These are phyloP conservation scores for Candida pseudocylindracea DNA, from an alignment of 1,139 yeast genomes.

Conservation along the genomic window DNA sequence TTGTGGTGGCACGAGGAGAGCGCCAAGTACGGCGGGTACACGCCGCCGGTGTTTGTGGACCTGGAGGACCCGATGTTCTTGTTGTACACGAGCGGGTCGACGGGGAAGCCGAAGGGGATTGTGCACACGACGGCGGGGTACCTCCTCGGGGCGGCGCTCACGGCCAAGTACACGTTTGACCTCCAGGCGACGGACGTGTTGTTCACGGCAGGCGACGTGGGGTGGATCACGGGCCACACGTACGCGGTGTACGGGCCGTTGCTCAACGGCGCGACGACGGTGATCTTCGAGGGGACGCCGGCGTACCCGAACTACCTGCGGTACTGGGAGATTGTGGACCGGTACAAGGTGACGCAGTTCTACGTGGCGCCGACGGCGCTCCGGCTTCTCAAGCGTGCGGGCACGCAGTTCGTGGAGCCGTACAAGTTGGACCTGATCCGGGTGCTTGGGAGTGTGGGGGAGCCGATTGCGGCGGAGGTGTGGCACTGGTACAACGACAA, in stretches of 20 bases:
- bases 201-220: conserved; percentile 76
- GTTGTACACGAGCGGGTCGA: conserved; percentile 46
- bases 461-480: conserved; percentile 81
- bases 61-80: conserved; percentile 43
- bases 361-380: conserved; percentile 85
- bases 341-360: conserved; percentile 59
- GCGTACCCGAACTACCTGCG: conserved; percentile 64
- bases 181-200: conserved; percentile 48
- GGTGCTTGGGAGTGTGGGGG: conserved; percentile 74
- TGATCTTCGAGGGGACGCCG: conserved; percentile 74
- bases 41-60: conserved; percentile 35
- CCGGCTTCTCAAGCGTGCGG: conserved; percentile 52
- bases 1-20: conserved; percentile 70
- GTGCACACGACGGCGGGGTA: conserved; percentile 68
- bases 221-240: conserved; percentile 82
- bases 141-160: conserved; percentile 42
- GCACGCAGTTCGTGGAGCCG: conserved; percentile 40
- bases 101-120: conserved; percentile 8
- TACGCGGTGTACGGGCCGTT: conserved; percentile 71
- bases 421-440: conserved; percentile 46
- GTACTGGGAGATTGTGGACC: conserved; percentile 68
- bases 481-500: conserved; percentile 84
- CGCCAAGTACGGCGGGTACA: conserved; percentile 39
- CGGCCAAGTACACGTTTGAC: conserved; percentile 59
- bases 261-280: conserved; percentile 57